Conservation (phyloP, 2,329 filamentous ascomycete genomes). For the Ophiostoma himal-ulmi region DNA sequence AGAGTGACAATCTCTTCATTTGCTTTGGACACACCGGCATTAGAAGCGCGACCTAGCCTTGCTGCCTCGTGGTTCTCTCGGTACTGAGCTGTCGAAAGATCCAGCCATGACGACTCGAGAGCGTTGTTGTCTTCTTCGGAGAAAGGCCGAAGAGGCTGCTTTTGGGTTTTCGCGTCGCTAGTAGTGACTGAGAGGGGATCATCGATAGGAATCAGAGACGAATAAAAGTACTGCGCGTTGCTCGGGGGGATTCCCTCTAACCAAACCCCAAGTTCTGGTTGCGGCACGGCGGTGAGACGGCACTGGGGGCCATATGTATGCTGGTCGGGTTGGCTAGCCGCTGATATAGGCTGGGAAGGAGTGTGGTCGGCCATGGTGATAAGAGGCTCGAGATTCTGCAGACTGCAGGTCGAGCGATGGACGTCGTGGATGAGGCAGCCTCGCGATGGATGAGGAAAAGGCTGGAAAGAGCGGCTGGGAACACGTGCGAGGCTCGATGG, state of each 20-base stretch:
- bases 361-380: not conserved
- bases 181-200: constrained; percentile 69
- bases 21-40: constrained; percentile 31
- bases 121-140: constrained; percentile 71
- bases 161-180: constrained; percentile 33
- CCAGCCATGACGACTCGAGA: constrained; percentile 71
- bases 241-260: constrained; percentile 52
- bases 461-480: not conserved
- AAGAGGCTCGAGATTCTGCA: not conserved
- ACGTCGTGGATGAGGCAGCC: not conserved
- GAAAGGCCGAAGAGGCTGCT: constrained; percentile 67
- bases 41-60: constrained; percentile 31
- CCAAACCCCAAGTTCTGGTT: constrained; percentile 34
- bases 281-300: constrained; percentile 45
- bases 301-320: constrained; percentile 60
- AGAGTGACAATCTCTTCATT: constrained; percentile 36
- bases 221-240: constrained; percentile 76
- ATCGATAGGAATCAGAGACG: constrained; percentile 75
- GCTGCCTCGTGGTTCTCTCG: constrained; percentile 43
- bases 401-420: not conserved
- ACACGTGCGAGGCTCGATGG: not conserved
- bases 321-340: not conserved
- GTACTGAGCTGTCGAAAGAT: constrained; percentile 48
- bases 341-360: not conserved
- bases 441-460: not conserved